Base-by-base conservation (phyloP, 139 green algal genomes). In the Medakamo hakoo region DNA sequence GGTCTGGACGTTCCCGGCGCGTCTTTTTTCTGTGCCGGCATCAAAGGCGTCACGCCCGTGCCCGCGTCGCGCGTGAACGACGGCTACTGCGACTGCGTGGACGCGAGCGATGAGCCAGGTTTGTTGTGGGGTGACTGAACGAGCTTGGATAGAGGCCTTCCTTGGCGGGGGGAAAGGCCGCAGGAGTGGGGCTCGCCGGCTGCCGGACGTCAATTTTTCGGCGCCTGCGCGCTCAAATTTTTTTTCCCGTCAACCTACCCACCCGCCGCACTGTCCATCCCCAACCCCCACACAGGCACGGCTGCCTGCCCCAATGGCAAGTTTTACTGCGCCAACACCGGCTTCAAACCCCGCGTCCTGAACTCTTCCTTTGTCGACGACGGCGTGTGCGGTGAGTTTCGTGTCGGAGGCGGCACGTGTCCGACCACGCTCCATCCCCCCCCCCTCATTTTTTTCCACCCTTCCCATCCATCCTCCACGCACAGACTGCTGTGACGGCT, bases 21-120 rank as follows among this genome's bases (percentile, higher is more conserved):
- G 9, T 21, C 40, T 16, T 52, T 52, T 52, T 52, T 16, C 9
- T 52, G 40, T 16, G 40, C 40, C 40, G 40, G 16, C 40, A 16
- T 9, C 40, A 52, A 9, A 9, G 40, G 40, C 40, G 19, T 52
- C 4, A 27, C 5, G 14, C 5, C 16, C 19, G 31, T 4, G 9
- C 20, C 18, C 1, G 27, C 30, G 19, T 4, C 49, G 1, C 68
- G 67, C 0, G 73, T 98, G 5, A 97, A 98, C 66, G 91, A 98
- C 63, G 78, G 92, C 64, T 96, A 88, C 70, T 98, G 91, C 68
- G 91, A 98, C 64, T 98, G 91, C 75, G 25, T 71, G 0, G 92
- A 98, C 72, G 91, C 92, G 5, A 84, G 63, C 26, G 91, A 98
- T 55, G 91, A 98, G 73, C 91, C 91, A 76, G 87, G 88, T 80